A percentile compares a stretch with the other conserved stretches of the same genome.
Conservation (phyloP, 2,329 filamentous ascomycete genomes). For the Davidsoniella eucalypti region DNA sequence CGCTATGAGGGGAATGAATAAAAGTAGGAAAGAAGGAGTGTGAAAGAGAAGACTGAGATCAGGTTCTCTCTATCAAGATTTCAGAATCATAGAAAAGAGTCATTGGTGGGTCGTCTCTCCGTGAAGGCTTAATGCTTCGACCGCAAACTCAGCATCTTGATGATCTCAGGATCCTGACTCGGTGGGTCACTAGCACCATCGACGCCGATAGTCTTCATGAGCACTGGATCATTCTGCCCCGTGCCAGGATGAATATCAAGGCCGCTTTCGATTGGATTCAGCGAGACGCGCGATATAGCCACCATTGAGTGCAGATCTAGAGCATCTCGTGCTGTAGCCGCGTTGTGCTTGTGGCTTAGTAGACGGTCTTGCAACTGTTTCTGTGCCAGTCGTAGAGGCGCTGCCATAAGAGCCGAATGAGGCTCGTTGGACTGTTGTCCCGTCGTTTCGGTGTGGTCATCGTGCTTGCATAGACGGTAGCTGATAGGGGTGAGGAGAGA, state of each 20-base stretch:
- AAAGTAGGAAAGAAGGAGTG: neutral
- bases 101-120: neutral
- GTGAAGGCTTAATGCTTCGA: neutral
- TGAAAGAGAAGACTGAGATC: neutral
- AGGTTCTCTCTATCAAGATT: too few species aligned
- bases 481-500: slow-evolving; percentile 15
- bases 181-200: slow-evolving; percentile 20
- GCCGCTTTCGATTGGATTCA: slow-evolving; percentile 16
- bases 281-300: slow-evolving; percentile 19
- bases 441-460: slow-evolving; percentile 8
- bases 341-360: slow-evolving; percentile 7
- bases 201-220: slow-evolving; percentile 18
- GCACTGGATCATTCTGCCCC: slow-evolving; percentile 23
- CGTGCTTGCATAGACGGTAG: slow-evolving; percentile 16
- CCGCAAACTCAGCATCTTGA: slow-evolving; percentile 15
- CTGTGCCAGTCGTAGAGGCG: slow-evolving; percentile 9
- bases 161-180: slow-evolving; percentile 24
- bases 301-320: slow-evolving; percentile 21
- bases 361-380: slow-evolving; percentile 5
- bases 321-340: neutral
- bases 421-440: neutral
- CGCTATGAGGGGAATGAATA: neutral
- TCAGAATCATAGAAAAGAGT: neutral
- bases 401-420: slow-evolving; percentile 7
- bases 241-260: slow-evolving; percentile 27